phyloP scores from a whole-genome alignment of 225 moss, liverwort and hornwort species.

The Ulota crispa region DNA sequence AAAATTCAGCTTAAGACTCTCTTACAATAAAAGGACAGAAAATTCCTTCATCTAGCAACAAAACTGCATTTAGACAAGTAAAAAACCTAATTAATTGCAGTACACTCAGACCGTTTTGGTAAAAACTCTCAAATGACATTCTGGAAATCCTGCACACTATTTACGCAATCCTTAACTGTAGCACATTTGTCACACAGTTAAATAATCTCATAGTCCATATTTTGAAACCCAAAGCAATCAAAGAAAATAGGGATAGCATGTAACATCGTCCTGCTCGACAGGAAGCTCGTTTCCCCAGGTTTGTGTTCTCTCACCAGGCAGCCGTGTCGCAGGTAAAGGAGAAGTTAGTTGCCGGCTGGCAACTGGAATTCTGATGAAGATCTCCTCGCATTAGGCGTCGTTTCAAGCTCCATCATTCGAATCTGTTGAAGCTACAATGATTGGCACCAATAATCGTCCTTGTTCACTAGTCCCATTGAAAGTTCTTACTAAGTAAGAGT shows the following conservation, averaged over 20 bases:
- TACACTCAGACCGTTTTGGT: neutral
- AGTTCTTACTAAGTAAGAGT: neutral
- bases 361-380: conserved; percentile 26
- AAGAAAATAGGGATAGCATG: neutral
- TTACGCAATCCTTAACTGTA: neutral
- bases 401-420: conserved; percentile 20
- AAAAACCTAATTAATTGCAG: neutral
- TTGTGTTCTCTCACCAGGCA: conserved; percentile 15
- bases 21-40: neutral
- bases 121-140: neutral
- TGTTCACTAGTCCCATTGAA: neutral
- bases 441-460: neutral
- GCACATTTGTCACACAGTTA: conserved; percentile 6
- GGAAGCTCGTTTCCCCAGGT: neutral
- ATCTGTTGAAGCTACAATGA: conserved; percentile 6
- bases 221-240: neutral
- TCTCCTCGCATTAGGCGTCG: conserved; percentile 3
- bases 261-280: neutral
- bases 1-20: neutral
- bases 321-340: conserved; percentile 4
- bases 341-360: conserved; percentile 45
- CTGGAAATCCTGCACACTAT: neutral
- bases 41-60: neutral
- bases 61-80: neutral
- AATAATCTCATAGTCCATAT: neutral